Evolutionary conservation across 805 yeast species (phyloP).

Genomic region (Yamadazyma sp.): DNA sequence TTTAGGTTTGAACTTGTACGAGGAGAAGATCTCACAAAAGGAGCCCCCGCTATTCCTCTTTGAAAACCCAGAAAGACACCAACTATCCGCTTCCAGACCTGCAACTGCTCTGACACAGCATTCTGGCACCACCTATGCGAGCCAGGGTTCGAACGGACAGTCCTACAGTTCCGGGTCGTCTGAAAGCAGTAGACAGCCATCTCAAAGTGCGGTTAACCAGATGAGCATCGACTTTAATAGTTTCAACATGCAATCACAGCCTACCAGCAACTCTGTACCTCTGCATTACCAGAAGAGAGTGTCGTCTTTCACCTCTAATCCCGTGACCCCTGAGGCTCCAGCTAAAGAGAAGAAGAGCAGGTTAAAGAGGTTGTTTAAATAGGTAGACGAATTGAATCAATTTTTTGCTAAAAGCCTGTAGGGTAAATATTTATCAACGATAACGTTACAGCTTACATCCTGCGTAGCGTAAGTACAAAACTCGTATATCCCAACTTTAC

Average conservation of each 20-base stretch:
- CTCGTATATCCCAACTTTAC: too few species aligned
- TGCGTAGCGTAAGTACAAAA: too few species aligned
- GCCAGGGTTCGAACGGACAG: background rate
- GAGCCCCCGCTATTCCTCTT: slow-evolving; percentile 46
- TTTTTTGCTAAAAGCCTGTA: too few species aligned
- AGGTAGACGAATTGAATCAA: slow-evolving; percentile 2
- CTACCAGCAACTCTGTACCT: slow-evolving; percentile 18
- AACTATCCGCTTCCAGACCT: slow-evolving; percentile 11
- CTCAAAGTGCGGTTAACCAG: slow-evolving; percentile 8
- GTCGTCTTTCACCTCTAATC: slow-evolving; percentile 11
- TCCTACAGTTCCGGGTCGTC: background rate
- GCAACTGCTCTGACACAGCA: too few species aligned
- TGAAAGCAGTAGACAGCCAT: too few species aligned
- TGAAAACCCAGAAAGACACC: slow-evolving; percentile 25
- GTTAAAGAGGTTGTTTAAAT: slow-evolving; percentile 47
- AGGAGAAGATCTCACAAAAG: slow-evolving; percentile 26
- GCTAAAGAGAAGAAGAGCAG: slow-evolving; percentile 36
- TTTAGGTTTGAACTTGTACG: slow-evolving; percentile 39
- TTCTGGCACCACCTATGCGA: too few species aligned
- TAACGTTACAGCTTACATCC: too few species aligned
- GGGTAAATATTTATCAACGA: too few species aligned
- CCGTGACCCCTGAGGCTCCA: slow-evolving; percentile 7
- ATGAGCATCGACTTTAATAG: slow-evolving; percentile 17
- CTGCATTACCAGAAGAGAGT: slow-evolving; percentile 27
- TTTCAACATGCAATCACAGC: slow-evolving; percentile 14